Conservation (phyloP, 306 rosid genomes). For the Medicago truncatula region DNA sequence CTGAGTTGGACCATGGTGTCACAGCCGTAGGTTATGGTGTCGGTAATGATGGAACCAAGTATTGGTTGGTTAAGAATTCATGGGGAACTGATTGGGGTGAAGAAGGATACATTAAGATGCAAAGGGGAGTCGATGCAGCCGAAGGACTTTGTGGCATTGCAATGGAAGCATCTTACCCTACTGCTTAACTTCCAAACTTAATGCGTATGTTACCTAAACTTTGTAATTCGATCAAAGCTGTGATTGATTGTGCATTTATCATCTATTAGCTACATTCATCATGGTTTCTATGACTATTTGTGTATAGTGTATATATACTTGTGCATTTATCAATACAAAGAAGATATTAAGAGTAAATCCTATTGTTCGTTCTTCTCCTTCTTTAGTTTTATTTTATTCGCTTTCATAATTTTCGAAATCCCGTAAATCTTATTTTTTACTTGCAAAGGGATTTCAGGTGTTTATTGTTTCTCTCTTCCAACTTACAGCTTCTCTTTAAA, state of each 20-base stretch:
- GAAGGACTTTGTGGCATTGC: constrained; percentile 64
- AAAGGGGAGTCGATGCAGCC: constrained; percentile 42
- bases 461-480: background rate
- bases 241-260: background rate
- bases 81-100: constrained; percentile 62
- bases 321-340: background rate
- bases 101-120: constrained; percentile 55
- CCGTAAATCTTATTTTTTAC: background rate
- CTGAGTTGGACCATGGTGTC: constrained; percentile 53
- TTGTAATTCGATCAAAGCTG: background rate
- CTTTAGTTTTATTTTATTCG: background rate
- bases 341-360: constrained; percentile 1
- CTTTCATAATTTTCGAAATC: background rate
- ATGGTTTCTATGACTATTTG: constrained; percentile 2
- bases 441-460: background rate
- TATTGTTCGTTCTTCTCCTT: background rate
- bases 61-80: constrained; percentile 62
- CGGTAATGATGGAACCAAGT: constrained; percentile 47
- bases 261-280: background rate
- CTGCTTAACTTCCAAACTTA: constrained; percentile 20
- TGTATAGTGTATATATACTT: background rate
- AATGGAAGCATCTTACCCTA: constrained; percentile 56
- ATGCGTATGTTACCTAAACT: background rate
- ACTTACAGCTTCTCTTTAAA: no score
- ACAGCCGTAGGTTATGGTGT: constrained; percentile 54